phyloP scores from a whole-genome alignment of 345 rosid species.

The Mallotus nudiflorus region DNA sequence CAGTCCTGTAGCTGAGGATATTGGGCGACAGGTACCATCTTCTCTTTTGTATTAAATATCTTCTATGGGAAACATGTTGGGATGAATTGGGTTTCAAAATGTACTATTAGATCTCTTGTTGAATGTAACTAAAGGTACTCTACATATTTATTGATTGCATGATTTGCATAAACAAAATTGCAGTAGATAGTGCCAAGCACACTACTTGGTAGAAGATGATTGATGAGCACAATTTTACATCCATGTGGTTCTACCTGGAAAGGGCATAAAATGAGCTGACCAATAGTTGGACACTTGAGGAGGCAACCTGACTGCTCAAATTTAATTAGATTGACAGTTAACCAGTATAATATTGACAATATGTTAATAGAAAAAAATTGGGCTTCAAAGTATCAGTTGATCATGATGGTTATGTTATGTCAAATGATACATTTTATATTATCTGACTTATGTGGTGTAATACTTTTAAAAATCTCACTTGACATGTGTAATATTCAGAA shows the following conservation, averaged over 20 bases:
- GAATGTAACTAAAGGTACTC: neutral
- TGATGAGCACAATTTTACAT: neutral
- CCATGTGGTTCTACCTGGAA: neutral
- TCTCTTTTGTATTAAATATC: neutral
- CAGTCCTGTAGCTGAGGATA: constrained; percentile 93
- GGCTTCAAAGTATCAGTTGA: neutral
- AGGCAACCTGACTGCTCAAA: neutral
- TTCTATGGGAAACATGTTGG: neutral
- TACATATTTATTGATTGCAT: neutral
- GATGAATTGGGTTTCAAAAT: no score
- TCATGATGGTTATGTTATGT: neutral
- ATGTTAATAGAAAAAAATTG: no score
- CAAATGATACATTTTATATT: no score
- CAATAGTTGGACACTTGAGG: neutral
- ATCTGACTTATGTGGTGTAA: no score
- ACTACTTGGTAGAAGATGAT: neutral
- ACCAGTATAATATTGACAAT: no score
- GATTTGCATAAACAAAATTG: neutral
- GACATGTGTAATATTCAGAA: no score
- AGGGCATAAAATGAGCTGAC: neutral
- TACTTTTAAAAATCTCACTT: no score
- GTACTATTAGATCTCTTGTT: neutral
- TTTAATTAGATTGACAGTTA: no score
- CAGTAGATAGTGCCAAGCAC: neutral
- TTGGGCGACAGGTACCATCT: constrained; percentile 85